These are phyloP conservation scores for Bullera alba DNA, from an alignment of 768 basidiomycete species.

Conservation along the genomic window DNA sequence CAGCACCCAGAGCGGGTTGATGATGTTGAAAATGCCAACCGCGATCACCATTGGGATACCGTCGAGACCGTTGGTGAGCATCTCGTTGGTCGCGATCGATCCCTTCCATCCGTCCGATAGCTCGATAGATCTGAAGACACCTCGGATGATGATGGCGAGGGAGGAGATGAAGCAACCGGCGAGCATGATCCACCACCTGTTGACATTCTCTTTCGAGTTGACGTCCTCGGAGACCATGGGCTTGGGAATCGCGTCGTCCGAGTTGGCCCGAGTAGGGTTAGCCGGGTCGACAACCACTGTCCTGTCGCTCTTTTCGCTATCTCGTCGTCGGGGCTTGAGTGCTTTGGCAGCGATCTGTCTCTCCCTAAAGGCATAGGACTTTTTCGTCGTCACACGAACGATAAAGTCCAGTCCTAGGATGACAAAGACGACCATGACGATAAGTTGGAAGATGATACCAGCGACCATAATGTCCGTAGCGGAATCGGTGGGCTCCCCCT, in stretches of 20 bases:
- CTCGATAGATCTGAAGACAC: slow-evolving; percentile 37
- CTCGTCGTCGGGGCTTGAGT: neutral
- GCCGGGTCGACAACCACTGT: no score
- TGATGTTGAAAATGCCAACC: neutral
- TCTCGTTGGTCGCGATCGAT: slow-evolving; percentile 25
- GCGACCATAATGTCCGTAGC: slow-evolving; percentile 43
- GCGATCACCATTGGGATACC: slow-evolving; percentile 27
- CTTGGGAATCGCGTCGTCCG: neutral
- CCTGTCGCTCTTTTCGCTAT: neutral
- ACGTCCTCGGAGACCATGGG: neutral
- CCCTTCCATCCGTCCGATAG: slow-evolving; percentile 37
- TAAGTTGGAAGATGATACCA: slow-evolving; percentile 40
- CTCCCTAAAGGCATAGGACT: slow-evolving; percentile 21
- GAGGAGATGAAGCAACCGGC: slow-evolving; percentile 14
- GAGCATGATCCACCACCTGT: neutral
- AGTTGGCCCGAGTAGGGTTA: no score
- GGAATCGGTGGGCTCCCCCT: slow-evolving; percentile 12
- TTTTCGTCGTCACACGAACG: slow-evolving; percentile 11
- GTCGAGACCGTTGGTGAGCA: slow-evolving; percentile 20
- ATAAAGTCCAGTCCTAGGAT: slow-evolving; percentile 37
- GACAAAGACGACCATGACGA: slow-evolving; percentile 36
- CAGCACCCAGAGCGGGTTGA: slow-evolving; percentile 20
- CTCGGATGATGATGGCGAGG: slow-evolving; percentile 32
- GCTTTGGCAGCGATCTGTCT: slow-evolving; percentile 3
- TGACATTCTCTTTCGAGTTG: neutral